Conservation (phyloP, 106 monocot genomes). For the Dioscorea dumetorum region DNA sequence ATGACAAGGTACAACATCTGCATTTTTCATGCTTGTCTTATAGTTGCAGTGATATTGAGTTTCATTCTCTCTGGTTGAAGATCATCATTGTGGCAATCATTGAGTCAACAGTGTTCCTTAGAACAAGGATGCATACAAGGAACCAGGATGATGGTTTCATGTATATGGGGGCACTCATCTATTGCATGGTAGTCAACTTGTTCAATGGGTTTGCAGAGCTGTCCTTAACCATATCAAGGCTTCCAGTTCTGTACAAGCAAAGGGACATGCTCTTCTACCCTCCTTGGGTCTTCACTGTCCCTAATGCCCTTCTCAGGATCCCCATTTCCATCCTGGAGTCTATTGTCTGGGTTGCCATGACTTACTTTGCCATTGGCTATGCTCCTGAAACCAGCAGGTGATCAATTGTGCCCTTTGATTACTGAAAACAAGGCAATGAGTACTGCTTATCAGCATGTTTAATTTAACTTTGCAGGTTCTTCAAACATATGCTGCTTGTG, state of each 20-base stretch:
- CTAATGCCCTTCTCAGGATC: conserved; percentile 47
- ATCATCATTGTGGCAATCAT: conserved; percentile 38
- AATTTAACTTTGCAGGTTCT: conserved; percentile 33
- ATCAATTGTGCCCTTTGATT: background rate
- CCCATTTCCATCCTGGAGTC: conserved; percentile 66
- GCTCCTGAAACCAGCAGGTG: conserved; percentile 67
- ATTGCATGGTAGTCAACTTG: conserved; percentile 48
- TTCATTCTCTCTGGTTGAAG: conserved; percentile 6
- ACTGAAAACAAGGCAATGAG: too few species aligned
- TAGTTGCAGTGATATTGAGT: too few species aligned
- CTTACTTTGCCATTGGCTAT: conserved; percentile 66
- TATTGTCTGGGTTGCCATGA: conserved; percentile 47
- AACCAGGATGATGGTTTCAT: conserved; percentile 36
- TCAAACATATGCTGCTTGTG: conserved; percentile 59
- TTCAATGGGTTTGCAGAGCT: conserved; percentile 76
- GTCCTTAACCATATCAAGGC: conserved; percentile 41
- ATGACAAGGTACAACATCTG: too few species aligned
- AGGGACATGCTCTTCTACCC: conserved; percentile 77
- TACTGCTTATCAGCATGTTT: too few species aligned
- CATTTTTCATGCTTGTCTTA: background rate
- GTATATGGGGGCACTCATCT: conserved; percentile 59
- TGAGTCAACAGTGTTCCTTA: conserved; percentile 41
- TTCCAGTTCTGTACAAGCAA: conserved; percentile 85
- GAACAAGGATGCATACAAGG: conserved; percentile 33
- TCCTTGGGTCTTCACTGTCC: conserved; percentile 63